Evolutionary conservation across 2,329 filamentous ascomycete genomes (phyloP), one percentile per base, ranked within the genome.

Genomic region (Pseudonectria buxi): DNA sequence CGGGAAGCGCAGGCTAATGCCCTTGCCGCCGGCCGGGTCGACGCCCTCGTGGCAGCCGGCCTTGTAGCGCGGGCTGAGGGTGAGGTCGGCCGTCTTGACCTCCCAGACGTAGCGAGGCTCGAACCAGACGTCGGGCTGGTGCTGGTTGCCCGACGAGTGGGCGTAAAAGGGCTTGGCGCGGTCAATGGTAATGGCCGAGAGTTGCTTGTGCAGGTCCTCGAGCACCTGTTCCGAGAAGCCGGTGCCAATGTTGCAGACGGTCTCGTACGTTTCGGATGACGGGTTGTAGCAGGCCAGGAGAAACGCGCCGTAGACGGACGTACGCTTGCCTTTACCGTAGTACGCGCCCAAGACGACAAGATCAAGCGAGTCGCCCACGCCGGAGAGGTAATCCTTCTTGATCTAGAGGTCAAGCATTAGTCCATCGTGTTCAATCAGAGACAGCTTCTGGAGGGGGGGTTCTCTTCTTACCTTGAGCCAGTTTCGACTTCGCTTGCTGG

Each of bases 71-170:
- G 92, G 92, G 49, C 83, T 90, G 14, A 98, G 74, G 2, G 92
- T 96, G 51, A 98, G 63, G 68, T 98, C 92, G 1, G 92, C 92
- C 10, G 90, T 94, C 69, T 90, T 94, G 49, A 98, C 89, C 64
- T 98, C 92, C 92, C 92, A 98, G 2, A 98, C 92, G 52, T 83
- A 82, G 28, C 81, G 79, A 11, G 92, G 86, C 69, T 98, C 92
- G 58, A 98, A 92, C 92, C 92, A 98, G 26, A 98, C 88, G 59
- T 98, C 92, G 2, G 92, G 92, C 59, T 98, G 92, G 58, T 96
- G 88, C 63, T 94, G 90, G 32, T 80, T 79, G 33, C 86, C 86
- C 0, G 73, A 67, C 4, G 84, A 88, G 61, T 98, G 92, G 1
- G 79, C 73, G 63, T 96, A 98, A 61, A 95, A 98, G 0, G 92